Conservation (phyloP, 2,329 filamentous ascomycete species). For the Beauveria sp. region DNA sequence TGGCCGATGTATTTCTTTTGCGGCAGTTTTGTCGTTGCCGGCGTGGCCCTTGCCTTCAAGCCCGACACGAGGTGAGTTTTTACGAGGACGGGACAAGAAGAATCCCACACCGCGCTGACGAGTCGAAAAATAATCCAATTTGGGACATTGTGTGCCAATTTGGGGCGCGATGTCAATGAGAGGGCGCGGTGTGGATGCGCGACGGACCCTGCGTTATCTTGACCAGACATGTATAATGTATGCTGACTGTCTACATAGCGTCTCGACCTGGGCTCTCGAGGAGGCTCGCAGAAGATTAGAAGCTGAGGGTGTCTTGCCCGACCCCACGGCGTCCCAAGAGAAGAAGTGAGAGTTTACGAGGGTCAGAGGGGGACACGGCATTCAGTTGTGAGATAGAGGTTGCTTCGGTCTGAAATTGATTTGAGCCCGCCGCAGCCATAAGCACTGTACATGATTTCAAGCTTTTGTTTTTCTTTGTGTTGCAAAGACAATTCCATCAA, state of each 20-base stretch:
- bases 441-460: conserved; percentile 25
- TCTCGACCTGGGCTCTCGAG: conserved; percentile 98
- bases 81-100: too few species aligned
- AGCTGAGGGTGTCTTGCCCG: conserved; percentile 85
- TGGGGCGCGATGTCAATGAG: background rate
- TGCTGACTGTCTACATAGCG: conserved; percentile 49
- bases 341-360: conserved; percentile 38
- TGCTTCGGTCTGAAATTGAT: conserved; percentile 7
- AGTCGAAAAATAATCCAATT: background rate
- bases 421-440: conserved; percentile 7
- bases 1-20: conserved; percentile 77
- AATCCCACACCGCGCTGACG: background rate
- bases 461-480: conserved; percentile 19
- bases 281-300: conserved; percentile 93
- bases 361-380: background rate
- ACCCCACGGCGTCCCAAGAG: conserved; percentile 53
- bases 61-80: conserved; percentile 91
- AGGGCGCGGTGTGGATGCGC: conserved; percentile 13
- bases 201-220: conserved; percentile 18
- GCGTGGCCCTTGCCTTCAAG: conserved; percentile 87
- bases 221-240: conserved; percentile 2
- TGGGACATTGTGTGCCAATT: background rate
- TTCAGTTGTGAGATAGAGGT: conserved; percentile 10
- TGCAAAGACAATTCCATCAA: conserved; percentile 21
- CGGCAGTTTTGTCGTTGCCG: conserved; percentile 64